phyloP scores from a whole-genome alignment of 2,329 filamentous ascomycete species.

The Fusarium virguliforme region DNA sequence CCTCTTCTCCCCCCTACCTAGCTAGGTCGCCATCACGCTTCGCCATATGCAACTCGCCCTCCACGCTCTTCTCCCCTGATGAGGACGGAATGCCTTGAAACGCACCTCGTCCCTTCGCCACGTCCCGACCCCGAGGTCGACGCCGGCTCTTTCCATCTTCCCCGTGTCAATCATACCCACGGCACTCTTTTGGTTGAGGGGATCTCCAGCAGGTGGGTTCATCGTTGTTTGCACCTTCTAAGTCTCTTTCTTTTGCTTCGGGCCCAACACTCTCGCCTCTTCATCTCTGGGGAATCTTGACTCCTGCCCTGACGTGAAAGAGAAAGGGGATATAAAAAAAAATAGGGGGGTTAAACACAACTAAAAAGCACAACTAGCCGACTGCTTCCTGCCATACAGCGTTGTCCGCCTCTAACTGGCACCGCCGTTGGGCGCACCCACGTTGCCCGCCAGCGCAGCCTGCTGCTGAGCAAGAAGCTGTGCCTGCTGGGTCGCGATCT shows the following conservation, averaged over 20 bases:
- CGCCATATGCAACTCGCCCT: slow-evolving; percentile 27
- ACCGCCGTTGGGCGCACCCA: slow-evolving; percentile 49
- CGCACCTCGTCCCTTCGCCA: slow-evolving; percentile 14
- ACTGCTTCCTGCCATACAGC: slow-evolving; percentile 37
- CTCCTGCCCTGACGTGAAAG: slow-evolving; percentile 49
- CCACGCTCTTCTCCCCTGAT: slow-evolving; percentile 23
- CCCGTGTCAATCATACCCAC: slow-evolving; percentile 47
- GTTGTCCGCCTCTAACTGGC: slow-evolving; percentile 43
- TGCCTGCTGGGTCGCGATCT: slow-evolving; percentile 57
- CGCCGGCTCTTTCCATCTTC: slow-evolving; percentile 24
- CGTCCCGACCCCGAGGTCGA: slow-evolving; percentile 15
- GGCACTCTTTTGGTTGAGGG: slow-evolving; percentile 47
- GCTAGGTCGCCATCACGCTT: slow-evolving; percentile 10
- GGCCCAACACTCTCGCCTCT: slow-evolving; percentile 48
- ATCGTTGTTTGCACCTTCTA: slow-evolving; percentile 53
- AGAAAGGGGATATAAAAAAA: slow-evolving; percentile 51
- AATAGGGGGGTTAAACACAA: slow-evolving; percentile 42
- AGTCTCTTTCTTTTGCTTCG: slow-evolving; percentile 51
- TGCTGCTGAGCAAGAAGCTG: slow-evolving; percentile 53
- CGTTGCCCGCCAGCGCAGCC: slow-evolving; percentile 37
- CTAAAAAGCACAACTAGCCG: slow-evolving; percentile 40
- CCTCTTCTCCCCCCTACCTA: slow-evolving; percentile 26
- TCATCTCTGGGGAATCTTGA: slow-evolving; percentile 51
- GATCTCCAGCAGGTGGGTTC: slow-evolving; percentile 46
- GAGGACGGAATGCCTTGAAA: slow-evolving; percentile 14